Base-by-base conservation (phyloP, 305 asterid genomes). In the Fraxinus platypoda region DNA sequence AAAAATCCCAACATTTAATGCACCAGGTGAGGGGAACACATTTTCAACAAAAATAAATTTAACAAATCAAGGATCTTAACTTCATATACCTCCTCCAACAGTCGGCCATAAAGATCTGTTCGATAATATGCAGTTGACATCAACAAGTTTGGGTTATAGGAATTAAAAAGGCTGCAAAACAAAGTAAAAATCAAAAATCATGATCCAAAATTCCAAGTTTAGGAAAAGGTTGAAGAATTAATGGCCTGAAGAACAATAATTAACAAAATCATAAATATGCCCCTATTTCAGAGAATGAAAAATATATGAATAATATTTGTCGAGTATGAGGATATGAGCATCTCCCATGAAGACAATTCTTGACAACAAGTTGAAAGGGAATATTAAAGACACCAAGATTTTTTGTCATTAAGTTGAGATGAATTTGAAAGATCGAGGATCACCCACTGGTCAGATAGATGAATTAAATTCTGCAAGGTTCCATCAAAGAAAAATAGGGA, bases 121-220 rank as follows among this genome's bases (percentile, higher is more conserved):
- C 96, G 94, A 82, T 92, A 88, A 85, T 91, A 92, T 78, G 98
- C 96, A 54, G 98, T 93, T 82, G 98, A 96, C 96, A 93, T 85
- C 93, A 96, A 86, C 84, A 82, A 78, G 77, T 83, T 88, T 77
- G 98, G 97, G 84, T 93, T 88, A 85, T 90, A 96, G 64, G 98
- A 96, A 72, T 86, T 91, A 89, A 96, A 94, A 83, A 96, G 96
- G 86, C 97, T 93, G 98, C 88, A 88, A 87, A 86, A 80, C 38
- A 81, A 78, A 78, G 52, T 80, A n/a, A 68, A 80, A 73, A 66
- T 72, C 78, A 72, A 80, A 72, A n/a, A 52, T 81, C 80, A 74
- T 15, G n/a, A 74, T 54, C 66, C 84, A 54, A 17, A 6, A 73
- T 34, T 13, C 38, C 34, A 46, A 72, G 37, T 74, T 71, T 35